Evolutionary conservation across 2,329 filamentous ascomycete species (phyloP).

Genomic region (Claviceps africana): DNA sequence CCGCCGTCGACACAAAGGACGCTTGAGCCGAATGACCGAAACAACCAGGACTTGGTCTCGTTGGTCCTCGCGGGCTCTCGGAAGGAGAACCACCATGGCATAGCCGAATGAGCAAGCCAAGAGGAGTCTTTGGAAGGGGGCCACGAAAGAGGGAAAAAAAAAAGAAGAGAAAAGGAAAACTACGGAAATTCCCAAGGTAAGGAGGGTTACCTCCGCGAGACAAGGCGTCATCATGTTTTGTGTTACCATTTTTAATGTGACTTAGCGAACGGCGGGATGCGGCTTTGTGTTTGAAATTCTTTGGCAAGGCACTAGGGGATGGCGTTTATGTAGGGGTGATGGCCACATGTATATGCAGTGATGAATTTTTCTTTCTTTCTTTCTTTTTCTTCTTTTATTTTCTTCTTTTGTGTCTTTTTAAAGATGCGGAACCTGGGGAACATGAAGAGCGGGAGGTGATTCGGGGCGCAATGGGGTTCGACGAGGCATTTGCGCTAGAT

Average conservation of each 20-base stretch:
- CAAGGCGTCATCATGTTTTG: not conserved
- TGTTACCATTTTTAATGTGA: not conserved
- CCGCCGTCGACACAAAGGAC: not conserved
- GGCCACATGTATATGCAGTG: not conserved
- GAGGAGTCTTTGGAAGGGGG: not conserved
- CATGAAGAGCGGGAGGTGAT: not conserved
- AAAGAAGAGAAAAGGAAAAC: too few relatives aligned
- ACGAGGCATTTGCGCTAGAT: not conserved
- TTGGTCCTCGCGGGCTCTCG: not conserved
- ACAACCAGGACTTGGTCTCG: not conserved
- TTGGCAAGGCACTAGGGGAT: not conserved
- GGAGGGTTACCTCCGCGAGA: not conserved
- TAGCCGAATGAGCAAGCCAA: not conserved
- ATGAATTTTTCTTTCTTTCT: not conserved
- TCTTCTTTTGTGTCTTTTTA: not conserved
- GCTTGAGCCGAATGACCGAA: not conserved
- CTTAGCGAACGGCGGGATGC: not conserved
- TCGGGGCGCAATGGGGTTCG: not conserved
- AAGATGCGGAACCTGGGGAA: not conserved
- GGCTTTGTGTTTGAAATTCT: not conserved
- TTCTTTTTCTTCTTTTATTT: not conserved
- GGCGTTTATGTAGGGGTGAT: not conserved
- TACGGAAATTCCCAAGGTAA: not conserved
- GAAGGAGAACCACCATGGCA: not conserved
- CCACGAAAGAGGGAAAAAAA: not conserved